Conservation (phyloP, 2,329 filamentous ascomycete genomes). For the Penicillium sumatraense region DNA sequence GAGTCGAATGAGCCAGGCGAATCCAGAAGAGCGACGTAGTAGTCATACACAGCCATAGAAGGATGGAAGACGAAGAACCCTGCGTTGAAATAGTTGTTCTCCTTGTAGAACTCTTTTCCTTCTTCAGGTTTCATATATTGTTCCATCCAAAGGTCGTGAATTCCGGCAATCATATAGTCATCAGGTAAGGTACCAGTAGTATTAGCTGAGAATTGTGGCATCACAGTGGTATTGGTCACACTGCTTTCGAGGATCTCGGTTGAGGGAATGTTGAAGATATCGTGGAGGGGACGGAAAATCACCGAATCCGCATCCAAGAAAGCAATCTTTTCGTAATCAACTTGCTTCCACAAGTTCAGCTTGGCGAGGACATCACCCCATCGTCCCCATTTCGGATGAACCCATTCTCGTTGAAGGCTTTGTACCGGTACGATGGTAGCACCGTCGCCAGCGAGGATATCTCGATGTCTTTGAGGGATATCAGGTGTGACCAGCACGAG, state of each 20-base stretch:
- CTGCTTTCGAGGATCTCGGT: background rate
- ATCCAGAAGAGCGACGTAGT: constrained; percentile 5
- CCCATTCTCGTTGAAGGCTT: constrained; percentile 3
- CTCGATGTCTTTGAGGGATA: constrained; percentile 1
- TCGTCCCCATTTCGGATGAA: background rate
- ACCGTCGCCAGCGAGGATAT: constrained; percentile 3
- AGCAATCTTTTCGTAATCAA: constrained; percentile 8
- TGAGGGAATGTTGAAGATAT: constrained; percentile 1
- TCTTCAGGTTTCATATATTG: background rate
- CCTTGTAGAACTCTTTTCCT: background rate
- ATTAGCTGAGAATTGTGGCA: background rate
- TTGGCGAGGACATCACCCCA: constrained; percentile 8
- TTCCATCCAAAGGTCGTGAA: constrained; percentile 7
- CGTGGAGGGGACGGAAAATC: constrained; percentile 4
- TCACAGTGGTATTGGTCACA: background rate
- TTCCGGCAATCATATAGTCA: constrained; percentile 7
- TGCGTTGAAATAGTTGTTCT: constrained; percentile 11
- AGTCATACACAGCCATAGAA: constrained; percentile 4
- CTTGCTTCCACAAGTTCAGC: constrained; percentile 9
- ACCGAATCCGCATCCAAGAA: constrained; percentile 11
- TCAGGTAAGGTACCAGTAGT: background rate
- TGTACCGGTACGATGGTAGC: constrained; percentile 5
- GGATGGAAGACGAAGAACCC: constrained; percentile 15
- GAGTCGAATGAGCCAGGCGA: constrained; percentile 2
- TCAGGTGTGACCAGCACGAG: constrained; percentile 7